Evolutionary conservation across 352 stramenopile genomes (phyloP), one percentile per base, ranked within the genome.

Genomic region (Phytophthora ramorum): DNA sequence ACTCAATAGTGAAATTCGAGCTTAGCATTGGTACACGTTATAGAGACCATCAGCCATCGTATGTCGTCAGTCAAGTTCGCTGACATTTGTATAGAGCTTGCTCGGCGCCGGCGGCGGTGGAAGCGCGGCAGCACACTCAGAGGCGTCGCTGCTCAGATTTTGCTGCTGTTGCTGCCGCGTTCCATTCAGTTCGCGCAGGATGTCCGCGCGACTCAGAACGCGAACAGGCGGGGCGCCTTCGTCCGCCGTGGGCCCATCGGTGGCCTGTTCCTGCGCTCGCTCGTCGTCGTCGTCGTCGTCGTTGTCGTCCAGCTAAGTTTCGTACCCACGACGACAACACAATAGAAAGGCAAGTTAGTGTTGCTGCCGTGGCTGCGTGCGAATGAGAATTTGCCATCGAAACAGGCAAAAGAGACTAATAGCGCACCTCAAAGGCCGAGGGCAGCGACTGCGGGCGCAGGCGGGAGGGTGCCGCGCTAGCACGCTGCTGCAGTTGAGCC

Each of bases 401-500:
- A 37, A 37, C 32, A 37, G 32, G 2, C 32, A 37, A 24, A 24
- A 3, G 22, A 24, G 22, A 24, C 22, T 24, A 24, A 3, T 24
- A 24, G 22, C 73, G 28, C 45, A 74, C 58, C 58, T 40, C 41
- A 32, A 77, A 76, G 20, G 78, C 68, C 9, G 85, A 93, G 9
- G 85, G 84, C 43, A 95, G 66, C 10, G 69, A 34, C n/a, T 52
- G 59, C 10, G 83, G 87, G 0, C 72, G 71, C 14, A 90, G 73
- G 28, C 72, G 55, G 66, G 75, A 85, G 26, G 83, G 76, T 17
- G 84, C 66, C 7, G 58, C 49, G 41, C 69, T 69, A 26, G 79
- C 85, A 24, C 77, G 82, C 47, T 85, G 81, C 73, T 91, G 76
- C 19, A 93, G 60, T 50, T 88, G 63, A 2, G 66, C 74, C 78